Percentiles rank a stretch among this genome's conserved stretches.
phyloP scores from a whole-genome alignment of 106 monocot species.

The Acorus calamus region DNA sequence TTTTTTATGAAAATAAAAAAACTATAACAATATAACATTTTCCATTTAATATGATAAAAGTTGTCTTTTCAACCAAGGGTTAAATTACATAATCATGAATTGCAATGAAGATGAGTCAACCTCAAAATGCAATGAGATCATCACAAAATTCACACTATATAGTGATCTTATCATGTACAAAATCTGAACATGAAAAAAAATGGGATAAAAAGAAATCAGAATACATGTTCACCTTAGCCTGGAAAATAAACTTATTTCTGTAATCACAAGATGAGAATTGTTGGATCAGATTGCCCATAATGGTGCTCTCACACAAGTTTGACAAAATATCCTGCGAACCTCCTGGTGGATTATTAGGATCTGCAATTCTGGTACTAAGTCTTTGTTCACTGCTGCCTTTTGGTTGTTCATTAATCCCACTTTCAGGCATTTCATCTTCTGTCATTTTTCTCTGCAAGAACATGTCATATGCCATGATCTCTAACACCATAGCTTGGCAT shows the following conservation, averaged over 20 bases:
- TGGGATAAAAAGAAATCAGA: neutral
- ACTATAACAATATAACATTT: no score
- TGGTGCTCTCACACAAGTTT: slow-evolving; percentile 32
- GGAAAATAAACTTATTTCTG: slow-evolving; percentile 29
- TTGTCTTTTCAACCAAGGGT: no score
- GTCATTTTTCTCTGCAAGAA: slow-evolving; percentile 43
- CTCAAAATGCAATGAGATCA: no score
- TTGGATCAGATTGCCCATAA: slow-evolving; percentile 33
- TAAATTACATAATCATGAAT: no score
- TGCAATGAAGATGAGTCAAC: no score
- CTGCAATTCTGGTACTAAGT: slow-evolving; percentile 4
- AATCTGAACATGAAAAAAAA: no score
- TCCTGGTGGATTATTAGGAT: neutral
- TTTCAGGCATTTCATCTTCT: slow-evolving; percentile 19
- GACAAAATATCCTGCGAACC: slow-evolving; percentile 25
- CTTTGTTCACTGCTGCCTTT: slow-evolving; percentile 9
- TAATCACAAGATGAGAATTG: slow-evolving; percentile 33
- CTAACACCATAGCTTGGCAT: slow-evolving; percentile 58
- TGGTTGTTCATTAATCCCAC: neutral
- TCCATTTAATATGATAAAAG: no score
- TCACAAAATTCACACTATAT: no score
- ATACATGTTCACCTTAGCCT: slow-evolving; percentile 36
- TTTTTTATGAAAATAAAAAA: no score
- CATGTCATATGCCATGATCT: slow-evolving; percentile 63
- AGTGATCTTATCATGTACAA: no score